Base-by-base conservation (phyloP, 768 basidiomycete species). In the Dioszegia aurantiaca region DNA sequence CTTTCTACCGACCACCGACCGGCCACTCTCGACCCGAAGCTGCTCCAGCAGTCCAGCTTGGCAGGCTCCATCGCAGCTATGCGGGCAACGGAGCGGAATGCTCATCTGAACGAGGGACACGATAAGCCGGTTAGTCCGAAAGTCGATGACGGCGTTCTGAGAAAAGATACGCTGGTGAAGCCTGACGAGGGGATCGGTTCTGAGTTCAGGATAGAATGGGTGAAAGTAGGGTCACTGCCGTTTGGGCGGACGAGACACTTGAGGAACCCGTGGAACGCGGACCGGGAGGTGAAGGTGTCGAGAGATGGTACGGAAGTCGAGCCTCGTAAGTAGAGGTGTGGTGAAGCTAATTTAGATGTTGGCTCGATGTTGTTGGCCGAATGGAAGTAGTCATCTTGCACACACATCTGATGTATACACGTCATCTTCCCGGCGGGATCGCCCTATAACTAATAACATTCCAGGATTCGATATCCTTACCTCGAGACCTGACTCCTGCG, bases 301-400 rank as follows among this genome's bases (percentile, higher is more conserved):
- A 80, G 89, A 46, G 90, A 93, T 72, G 93, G 93, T 17, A 95
- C 92, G 1, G 93, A 97, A 72, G 74, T 98, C 19, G 93, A 97
- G 72, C 90, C 92, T 2, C 69, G 75, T 74, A 58, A 63, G 74
- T 70, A 2, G 16, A 12, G 12, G 9, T 21, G 17, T 14, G 40
- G 17, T 17, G 2, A 19, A 27, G 52, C 56, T 52, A 41, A 36
- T 33, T 30, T 41, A 73, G 71, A 49, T 28, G 62, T 73, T 45
- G 71, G 64, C 4, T 26, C 59, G 0, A 41, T 48, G 39, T 60
- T 73, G 52, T 62, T 73, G 59, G 69, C 65, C 19, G 72, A 73
- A 55, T 73, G 69, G 67, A 69, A 73, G 39, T 40, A 40, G 24
- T n/a, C 27, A 27, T 19, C 10, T 36, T 36, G 3, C 23, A 45